Evolutionary conservation across 441 rosid genomes (phyloP), one percentile per base, ranked within the genome.

Genomic region (Euphorbia schlechtendalii): DNA sequence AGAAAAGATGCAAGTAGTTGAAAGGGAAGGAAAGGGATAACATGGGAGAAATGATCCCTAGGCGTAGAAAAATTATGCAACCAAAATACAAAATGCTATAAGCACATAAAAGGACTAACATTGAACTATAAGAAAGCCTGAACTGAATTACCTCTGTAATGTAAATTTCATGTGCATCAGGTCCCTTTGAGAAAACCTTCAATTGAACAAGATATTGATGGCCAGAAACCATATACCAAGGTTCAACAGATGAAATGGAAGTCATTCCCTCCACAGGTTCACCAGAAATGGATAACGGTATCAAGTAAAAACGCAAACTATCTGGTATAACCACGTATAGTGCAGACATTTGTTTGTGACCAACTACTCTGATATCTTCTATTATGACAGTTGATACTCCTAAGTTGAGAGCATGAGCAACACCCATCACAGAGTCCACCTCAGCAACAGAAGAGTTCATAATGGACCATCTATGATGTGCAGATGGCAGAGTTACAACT

Each of bases 291-390:
- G 89, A 87, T 69, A 88, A 78, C 14, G 87, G 86, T 66, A 71
- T 77, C 49, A 86, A 58, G 78, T 79, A 87, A 74, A 94, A 62
- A 66, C 65, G 62, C 63, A 90, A 61, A 59, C 80, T 70, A 73
- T 89, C 93, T 43, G 99, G 97, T 68, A 82, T 56, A 72, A 87
- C 97, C 76, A 90, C 92, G 69, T 83, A 78, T 61, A 94, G 85
- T 21, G 97, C 81, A 63, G 99, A 94, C 64, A 80, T 72, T 77
- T 94, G 99, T 65, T 72, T 67, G 71, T 94, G 96, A 27, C 92
- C 96, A 79, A 88, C 84, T 63, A 94, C 93, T 71, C 99, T 85
- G 28, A 81, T 89, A 81, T 94, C 99, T 82, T 90, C 87, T 63
- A 90, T 91, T 75, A 79, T 74, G 62, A 90, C 77, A 73, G 87